Evolutionary conservation across 495 filamentous ascomycete species (phyloP).

Genomic region (Aspergillus mulundensis): DNA sequence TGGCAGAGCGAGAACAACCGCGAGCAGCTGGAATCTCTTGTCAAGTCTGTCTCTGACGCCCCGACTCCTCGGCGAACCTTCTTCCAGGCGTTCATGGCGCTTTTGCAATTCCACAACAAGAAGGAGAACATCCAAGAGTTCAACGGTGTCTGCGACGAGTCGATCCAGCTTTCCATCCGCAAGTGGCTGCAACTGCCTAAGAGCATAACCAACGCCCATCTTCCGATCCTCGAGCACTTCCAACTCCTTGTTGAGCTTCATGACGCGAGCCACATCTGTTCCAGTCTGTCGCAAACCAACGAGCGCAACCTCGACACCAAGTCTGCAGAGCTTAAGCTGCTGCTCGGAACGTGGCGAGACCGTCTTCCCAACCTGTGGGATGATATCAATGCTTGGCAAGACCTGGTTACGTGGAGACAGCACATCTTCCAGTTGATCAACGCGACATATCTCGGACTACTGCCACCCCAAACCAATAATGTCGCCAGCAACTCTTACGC

Average conservation of each 20-base stretch:
- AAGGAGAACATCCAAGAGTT: constrained; percentile 77
- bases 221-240: constrained; percentile 94
- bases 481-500: constrained; percentile 84
- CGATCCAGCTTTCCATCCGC: constrained; percentile 90
- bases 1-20: constrained; percentile 83
- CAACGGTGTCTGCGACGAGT: constrained; percentile 85
- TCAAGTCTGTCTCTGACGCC: constrained; percentile 95
- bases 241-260: constrained; percentile 98
- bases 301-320: constrained; percentile 84
- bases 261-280: constrained; percentile 93
- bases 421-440: constrained; percentile 99
- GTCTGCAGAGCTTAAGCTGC: constrained; percentile 90
- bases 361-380: constrained; percentile 97
- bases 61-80: constrained; percentile 90
- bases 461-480: constrained; percentile 76
- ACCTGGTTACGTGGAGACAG: constrained; percentile 97
- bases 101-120: constrained; percentile 89
- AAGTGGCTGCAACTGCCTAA: constrained; percentile 97
- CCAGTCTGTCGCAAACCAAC: constrained; percentile 80
- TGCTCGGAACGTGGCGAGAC: constrained; percentile 93
- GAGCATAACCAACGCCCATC: constrained; percentile 91
- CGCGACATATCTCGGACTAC: constrained; percentile 77
- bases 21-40: constrained; percentile 82
- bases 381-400: constrained; percentile 98
- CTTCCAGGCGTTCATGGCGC: constrained; percentile 96